Conservation (phyloP, 2,329 filamentous ascomycete genomes). For the Leptographium wingfieldii region DNA sequence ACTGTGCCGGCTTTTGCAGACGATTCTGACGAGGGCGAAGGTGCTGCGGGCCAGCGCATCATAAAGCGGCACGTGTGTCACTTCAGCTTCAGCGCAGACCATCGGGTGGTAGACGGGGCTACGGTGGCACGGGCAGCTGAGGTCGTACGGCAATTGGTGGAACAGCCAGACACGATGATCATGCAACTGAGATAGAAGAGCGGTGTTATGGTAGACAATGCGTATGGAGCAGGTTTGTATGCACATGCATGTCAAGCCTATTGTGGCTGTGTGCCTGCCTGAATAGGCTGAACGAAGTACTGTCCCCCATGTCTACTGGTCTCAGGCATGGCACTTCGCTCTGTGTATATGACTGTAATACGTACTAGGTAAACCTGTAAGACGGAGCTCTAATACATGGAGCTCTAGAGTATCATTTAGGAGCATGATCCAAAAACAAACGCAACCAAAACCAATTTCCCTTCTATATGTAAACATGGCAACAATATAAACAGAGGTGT, state of each 20-base stretch:
- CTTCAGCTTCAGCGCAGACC: slow-evolving; percentile 94
- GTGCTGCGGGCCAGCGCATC: slow-evolving; percentile 51
- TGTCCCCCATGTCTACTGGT: neutral
- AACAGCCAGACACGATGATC: slow-evolving; percentile 79
- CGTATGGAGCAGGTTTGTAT: neutral
- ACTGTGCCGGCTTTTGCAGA: slow-evolving; percentile 67
- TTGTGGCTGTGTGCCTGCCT: neutral
- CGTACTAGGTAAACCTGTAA: neutral
- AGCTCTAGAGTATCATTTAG: neutral
- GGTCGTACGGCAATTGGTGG: slow-evolving; percentile 62
- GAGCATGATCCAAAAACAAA: neutral
- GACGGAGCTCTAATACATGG: neutral
- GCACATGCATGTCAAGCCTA: neutral
- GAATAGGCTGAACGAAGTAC: neutral
- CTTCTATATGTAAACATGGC: neutral
- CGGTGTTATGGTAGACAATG: neutral
- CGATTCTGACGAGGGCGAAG: slow-evolving; percentile 34
- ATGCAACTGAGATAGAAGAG: slow-evolving; percentile 53
- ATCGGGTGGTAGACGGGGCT: slow-evolving; percentile 86
- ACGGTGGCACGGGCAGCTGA: slow-evolving; percentile 88
- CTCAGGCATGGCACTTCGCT: too few relatives aligned
- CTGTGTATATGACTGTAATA: too few relatives aligned
- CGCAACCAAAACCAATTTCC: neutral
- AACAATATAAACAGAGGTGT: neutral
- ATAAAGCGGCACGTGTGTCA: slow-evolving; percentile 71